phyloP scores from a whole-genome alignment of 768 basidiomycete species.

The Lanmaoa rubissima region DNA sequence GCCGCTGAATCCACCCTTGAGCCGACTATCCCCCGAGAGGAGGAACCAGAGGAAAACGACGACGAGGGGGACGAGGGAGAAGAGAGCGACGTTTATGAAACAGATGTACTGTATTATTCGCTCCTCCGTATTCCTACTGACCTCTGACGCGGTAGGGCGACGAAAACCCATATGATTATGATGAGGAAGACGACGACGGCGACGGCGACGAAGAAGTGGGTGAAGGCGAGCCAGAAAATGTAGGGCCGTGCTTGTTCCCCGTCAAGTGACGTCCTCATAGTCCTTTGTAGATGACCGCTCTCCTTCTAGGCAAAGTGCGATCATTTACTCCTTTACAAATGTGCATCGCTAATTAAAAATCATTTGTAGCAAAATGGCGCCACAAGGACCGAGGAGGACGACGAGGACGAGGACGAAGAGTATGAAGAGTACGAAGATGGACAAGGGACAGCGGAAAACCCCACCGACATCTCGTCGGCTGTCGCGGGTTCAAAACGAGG shows the following conservation, averaged over 20 bases:
- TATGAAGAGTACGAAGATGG: slow-evolving; percentile 20
- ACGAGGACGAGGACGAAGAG: slow-evolving; percentile 20
- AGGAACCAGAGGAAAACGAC: slow-evolving; percentile 4
- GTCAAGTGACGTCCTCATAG: neutral
- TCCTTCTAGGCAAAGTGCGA: slow-evolving; percentile 22
- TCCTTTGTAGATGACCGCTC: slow-evolving; percentile 24
- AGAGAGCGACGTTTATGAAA: slow-evolving; percentile 29
- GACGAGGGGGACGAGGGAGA: slow-evolving; percentile 19
- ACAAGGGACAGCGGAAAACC: slow-evolving; percentile 12
- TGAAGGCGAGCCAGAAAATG: slow-evolving; percentile 5
- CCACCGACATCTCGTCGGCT: slow-evolving; percentile 8
- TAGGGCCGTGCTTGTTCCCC: slow-evolving; percentile 2
- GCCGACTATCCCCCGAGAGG: neutral
- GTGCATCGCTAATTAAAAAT: neutral
- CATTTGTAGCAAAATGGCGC: slow-evolving; percentile 17
- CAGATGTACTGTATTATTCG: slow-evolving; percentile 18
- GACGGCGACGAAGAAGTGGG: neutral
- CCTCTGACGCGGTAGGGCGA: slow-evolving; percentile 16
- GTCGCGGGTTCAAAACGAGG: slow-evolving; percentile 26
- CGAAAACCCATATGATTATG: slow-evolving; percentile 1
- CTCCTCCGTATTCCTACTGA: neutral
- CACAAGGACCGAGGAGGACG: neutral
- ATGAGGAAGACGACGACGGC: slow-evolving; percentile 14
- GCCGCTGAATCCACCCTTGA: slow-evolving; percentile 20
- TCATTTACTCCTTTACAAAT: neutral